Base-by-base conservation (phyloP, 106 monocot species). In the Allium cepa region DNA sequence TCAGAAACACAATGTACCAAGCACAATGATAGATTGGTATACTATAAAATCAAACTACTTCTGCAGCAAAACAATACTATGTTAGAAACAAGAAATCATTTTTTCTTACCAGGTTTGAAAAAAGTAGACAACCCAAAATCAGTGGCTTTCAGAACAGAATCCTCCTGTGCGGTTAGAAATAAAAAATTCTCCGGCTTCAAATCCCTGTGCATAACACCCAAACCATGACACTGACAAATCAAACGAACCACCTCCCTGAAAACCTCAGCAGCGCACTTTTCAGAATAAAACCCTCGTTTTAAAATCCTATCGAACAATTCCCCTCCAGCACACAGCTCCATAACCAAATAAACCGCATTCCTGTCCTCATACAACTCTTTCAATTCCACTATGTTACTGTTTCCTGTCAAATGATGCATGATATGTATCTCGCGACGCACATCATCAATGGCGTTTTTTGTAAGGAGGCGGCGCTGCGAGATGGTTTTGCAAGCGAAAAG, bases 281-380 rank as follows among this genome's bases (percentile, higher is more conserved):
- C 86, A 26, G 82, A 82, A 68, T 87, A 87, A 69, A 73, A 70
- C 13, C 86, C 86, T 59, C 76, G 76, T 46, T 57, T 60, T 9
- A 79, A 50, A 55, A 87, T 87, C 50, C 83, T 76, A 27, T 87
- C 87, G 68, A 87, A 87, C 36, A 87, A 77, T 69, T 87, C 87
- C 47, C 87, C 88, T 27, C 88, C 88, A 76, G 81, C 84, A 74
- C 88, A 88, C 36, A 84, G 76, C 71, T 88, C 88, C 88, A 88
- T 88, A 10, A 88, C 73, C 17, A 88, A 70, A 49, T 87, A 69
- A 28, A 87, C 83, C 26, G 78, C 69, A 22, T 52, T 60, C 17
- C 74, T 70, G 46, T 80, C 80, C 75, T 80, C 80, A 57, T 66
- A 71, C 7, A 53, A 60, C 46, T 45, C 70, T 49, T 47, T 49